Evolutionary conservation across 108 stramenopile species (phyloP).

Genomic region (Cyclotella cryptica): DNA sequence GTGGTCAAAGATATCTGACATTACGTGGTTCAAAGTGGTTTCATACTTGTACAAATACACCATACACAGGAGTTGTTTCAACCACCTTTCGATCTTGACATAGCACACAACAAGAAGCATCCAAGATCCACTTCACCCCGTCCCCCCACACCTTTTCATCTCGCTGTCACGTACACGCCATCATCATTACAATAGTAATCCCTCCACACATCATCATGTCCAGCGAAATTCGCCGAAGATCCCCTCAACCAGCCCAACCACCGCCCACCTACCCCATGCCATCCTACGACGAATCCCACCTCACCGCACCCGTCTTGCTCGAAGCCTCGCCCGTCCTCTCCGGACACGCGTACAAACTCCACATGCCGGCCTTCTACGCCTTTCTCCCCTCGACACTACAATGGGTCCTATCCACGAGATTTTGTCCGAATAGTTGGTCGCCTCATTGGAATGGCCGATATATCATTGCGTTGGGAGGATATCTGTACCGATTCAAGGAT

Average conservation of each 20-base stretch:
- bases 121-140: no score
- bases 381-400: slow-evolving; percentile 62
- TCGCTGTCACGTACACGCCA: no score
- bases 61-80: no score
- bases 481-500: slow-evolving; percentile 79
- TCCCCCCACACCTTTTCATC: no score
- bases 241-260: background rate
- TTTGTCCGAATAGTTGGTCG: slow-evolving; percentile 50
- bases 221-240: slow-evolving; percentile 9
- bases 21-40: no score
- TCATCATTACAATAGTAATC: no score
- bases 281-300: slow-evolving; percentile 44
- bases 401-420: slow-evolving; percentile 44
- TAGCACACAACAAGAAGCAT: no score
- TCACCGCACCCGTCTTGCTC: slow-evolving; percentile 60
- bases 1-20: no score
- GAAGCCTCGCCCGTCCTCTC: slow-evolving; percentile 67
- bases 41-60: no score
- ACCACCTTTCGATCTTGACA: no score
- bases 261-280: background rate
- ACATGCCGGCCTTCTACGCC: slow-evolving; percentile 67
- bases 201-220: no score
- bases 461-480: slow-evolving; percentile 76
- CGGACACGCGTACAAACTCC: slow-evolving; percentile 70
- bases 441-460: slow-evolving; percentile 79